Percentiles rank a stretch among this genome's conserved stretches.
Conservation (phyloP, 805 yeast species). For the Ogataea minuta region DNA sequence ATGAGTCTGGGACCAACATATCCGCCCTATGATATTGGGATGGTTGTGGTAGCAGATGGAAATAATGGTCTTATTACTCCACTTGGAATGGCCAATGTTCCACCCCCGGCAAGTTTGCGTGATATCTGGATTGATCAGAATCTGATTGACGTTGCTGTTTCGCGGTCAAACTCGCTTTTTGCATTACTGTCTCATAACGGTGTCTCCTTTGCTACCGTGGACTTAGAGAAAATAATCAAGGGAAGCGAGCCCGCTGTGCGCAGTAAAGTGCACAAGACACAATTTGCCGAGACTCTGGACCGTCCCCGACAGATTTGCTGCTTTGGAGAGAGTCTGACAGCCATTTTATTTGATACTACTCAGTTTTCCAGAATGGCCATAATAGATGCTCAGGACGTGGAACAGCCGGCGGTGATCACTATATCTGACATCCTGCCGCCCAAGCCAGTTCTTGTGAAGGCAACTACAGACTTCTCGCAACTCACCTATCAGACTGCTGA, state of each 20-base stretch:
- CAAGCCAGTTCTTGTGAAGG: slow-evolving; percentile 51
- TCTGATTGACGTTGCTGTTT: slow-evolving; percentile 64
- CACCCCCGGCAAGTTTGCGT: slow-evolving; percentile 87
- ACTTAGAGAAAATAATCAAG: slow-evolving; percentile 40
- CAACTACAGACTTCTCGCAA: slow-evolving; percentile 50
- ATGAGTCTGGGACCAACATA: slow-evolving; percentile 66
- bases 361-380: slow-evolving; percentile 49
- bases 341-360: slow-evolving; percentile 57
- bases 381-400: slow-evolving; percentile 44
- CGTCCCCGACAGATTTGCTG: slow-evolving; percentile 64
- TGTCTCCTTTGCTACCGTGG: slow-evolving; percentile 47
- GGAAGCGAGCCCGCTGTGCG: slow-evolving; percentile 45
- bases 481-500: slow-evolving; percentile 61
- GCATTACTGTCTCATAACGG: slow-evolving; percentile 55
- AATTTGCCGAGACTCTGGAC: slow-evolving; percentile 42
- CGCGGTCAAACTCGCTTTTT: slow-evolving; percentile 53
- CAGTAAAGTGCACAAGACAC: slow-evolving; percentile 32
- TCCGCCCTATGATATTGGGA: slow-evolving; percentile 72
- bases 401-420: slow-evolving; percentile 40
- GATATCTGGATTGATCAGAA: slow-evolving; percentile 55
- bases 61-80: slow-evolving; percentile 72
- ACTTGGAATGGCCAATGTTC: slow-evolving; percentile 78
- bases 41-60: slow-evolving; percentile 82
- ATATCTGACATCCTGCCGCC: slow-evolving; percentile 47
- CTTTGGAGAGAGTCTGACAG: slow-evolving; percentile 48